phyloP scores from a whole-genome alignment of 169 alveolate genomes.

The Cryptosporidium muris region DNA sequence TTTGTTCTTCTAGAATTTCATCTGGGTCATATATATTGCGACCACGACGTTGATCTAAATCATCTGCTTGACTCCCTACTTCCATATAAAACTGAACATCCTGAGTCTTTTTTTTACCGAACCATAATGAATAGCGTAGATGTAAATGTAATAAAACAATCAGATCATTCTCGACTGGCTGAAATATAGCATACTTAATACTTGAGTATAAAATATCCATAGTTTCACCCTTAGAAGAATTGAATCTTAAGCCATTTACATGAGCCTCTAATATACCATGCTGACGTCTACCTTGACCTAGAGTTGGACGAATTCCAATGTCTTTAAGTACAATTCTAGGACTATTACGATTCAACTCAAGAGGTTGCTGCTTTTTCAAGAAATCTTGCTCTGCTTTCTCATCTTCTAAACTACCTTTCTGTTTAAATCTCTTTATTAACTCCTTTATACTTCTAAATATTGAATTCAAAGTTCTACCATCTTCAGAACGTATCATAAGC shows the following conservation, averaged over 20 bases:
- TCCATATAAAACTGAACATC: conserved; percentile 96
- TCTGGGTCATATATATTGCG: conserved; percentile 92
- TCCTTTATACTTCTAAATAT: conserved; percentile 91
- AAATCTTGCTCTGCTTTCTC: conserved; percentile 90
- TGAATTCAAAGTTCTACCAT: conserved; percentile 78
- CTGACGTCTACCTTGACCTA: conserved; percentile 74
- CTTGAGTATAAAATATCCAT: conserved; percentile 92
- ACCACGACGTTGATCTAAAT: conserved; percentile 90
- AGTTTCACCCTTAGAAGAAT: conserved; percentile 81
- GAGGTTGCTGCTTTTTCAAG: conserved; percentile 76
- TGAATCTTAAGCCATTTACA: conserved; percentile 92
- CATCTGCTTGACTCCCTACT: conserved; percentile 96
- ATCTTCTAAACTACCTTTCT: conserved; percentile 90
- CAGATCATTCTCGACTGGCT: conserved; percentile 95
- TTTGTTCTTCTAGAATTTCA: conserved; percentile 94
- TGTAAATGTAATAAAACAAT: conserved; percentile 94
- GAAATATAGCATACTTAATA: conserved; percentile 94
- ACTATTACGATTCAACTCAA: conserved; percentile 70
- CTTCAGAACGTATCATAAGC: conserved; percentile 89
- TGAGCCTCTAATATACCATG: conserved; percentile 95
- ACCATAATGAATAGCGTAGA: conserved; percentile 91
- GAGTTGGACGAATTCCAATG: conserved; percentile 81
- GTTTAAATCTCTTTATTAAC: conserved; percentile 90
- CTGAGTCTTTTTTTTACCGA: conserved; percentile 92
- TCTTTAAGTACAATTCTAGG: conserved; percentile 80